A percentile compares a stretch with the other conserved stretches of the same genome.
phyloP scores from a whole-genome alignment of 2,329 filamentous ascomycete species.

The Xylariaceae sp. region DNA sequence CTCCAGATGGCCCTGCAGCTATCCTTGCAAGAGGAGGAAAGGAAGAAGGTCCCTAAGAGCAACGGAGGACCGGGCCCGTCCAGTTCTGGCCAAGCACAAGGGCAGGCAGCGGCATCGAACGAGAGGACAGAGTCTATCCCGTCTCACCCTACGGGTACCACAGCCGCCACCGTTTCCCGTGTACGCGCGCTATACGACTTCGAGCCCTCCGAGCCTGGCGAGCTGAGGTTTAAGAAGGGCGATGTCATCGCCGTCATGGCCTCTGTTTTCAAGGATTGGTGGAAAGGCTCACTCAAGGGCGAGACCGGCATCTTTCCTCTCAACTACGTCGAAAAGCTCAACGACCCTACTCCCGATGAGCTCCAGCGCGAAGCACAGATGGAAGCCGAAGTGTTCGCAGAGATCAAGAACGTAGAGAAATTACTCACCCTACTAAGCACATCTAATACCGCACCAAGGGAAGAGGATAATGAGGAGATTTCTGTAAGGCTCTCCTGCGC shows the following conservation, averaged over 20 bases:
- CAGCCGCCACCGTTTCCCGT: constrained; percentile 91
- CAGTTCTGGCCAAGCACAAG: constrained; percentile 26
- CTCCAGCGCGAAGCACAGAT: constrained; percentile 93
- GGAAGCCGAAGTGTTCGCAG: constrained; percentile 69
- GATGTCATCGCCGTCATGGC: constrained; percentile 97
- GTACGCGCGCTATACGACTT: constrained; percentile 95
- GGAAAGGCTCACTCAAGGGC: constrained; percentile 91
- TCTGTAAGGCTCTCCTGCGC: constrained; percentile 53
- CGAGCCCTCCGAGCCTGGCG: constrained; percentile 86
- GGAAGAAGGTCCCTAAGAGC: constrained; percentile 48
- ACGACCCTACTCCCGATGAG: constrained; percentile 92
- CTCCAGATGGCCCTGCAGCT: constrained; percentile 92
- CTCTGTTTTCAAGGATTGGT: constrained; percentile 99
- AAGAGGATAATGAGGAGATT: constrained; percentile 96
- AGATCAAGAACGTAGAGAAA: constrained; percentile 64
- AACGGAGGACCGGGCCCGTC: constrained; percentile 31
- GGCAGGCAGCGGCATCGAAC: constrained; percentile 24
- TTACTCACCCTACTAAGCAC: constrained; percentile 88
- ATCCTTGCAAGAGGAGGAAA: constrained; percentile 83
- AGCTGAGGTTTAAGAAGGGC: constrained; percentile 93
- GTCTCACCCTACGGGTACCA: constrained; percentile 75
- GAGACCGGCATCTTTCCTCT: constrained; percentile 97
- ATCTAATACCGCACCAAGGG: constrained; percentile 72
- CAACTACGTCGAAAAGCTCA: constrained; percentile 97
- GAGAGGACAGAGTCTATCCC: constrained; percentile 47